Evolutionary conservation across 1,139 yeast species (phyloP).

Genomic region (Lizanozyma gosingica): DNA sequence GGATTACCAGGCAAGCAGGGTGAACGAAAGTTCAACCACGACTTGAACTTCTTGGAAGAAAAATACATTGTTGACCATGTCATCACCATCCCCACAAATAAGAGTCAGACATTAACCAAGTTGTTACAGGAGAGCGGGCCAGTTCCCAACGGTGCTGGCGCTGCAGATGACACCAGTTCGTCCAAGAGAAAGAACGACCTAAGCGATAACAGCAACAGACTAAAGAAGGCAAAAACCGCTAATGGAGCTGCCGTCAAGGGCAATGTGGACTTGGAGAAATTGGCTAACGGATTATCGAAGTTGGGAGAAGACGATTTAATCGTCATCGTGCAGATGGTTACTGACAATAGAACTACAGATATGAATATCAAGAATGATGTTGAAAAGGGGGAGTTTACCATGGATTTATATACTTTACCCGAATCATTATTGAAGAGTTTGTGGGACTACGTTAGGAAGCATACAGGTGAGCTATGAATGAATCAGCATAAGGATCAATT

Average conservation of each 20-base stretch:
- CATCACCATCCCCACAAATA: slow-evolving; percentile 66
- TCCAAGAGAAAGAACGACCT: slow-evolving; percentile 11
- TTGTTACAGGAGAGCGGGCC: slow-evolving; percentile 76
- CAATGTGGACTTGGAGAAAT: slow-evolving; percentile 74
- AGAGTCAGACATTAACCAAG: slow-evolving; percentile 59
- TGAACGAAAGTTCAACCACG: slow-evolving; percentile 79
- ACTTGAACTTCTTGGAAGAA: slow-evolving; percentile 75
- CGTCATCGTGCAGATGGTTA: slow-evolving; percentile 95
- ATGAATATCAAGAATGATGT: slow-evolving; percentile 95
- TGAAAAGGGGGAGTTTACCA: slow-evolving; percentile 94
- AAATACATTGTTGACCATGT: slow-evolving; percentile 72
- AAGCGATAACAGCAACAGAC: slow-evolving; percentile 27
- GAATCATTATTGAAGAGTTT: slow-evolving; percentile 84
- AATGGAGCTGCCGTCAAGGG: slow-evolving; percentile 52
- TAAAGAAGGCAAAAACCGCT: slow-evolving; percentile 56
- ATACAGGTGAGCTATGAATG: slow-evolving; percentile 29
- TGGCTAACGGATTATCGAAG: slow-evolving; percentile 85
- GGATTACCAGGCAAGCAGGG: slow-evolving; percentile 70
- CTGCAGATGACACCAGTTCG: slow-evolving; percentile 7
- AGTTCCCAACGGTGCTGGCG: slow-evolving; percentile 32
- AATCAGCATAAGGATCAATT: too few species aligned
- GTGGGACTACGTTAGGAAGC: slow-evolving; percentile 88
- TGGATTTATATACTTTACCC: slow-evolving; percentile 91
- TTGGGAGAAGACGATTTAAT: slow-evolving; percentile 86
- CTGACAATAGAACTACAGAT: slow-evolving; percentile 89